Evolutionary conservation across 345 rosid species (phyloP).

Genomic region (Corchorus capsularis): DNA sequence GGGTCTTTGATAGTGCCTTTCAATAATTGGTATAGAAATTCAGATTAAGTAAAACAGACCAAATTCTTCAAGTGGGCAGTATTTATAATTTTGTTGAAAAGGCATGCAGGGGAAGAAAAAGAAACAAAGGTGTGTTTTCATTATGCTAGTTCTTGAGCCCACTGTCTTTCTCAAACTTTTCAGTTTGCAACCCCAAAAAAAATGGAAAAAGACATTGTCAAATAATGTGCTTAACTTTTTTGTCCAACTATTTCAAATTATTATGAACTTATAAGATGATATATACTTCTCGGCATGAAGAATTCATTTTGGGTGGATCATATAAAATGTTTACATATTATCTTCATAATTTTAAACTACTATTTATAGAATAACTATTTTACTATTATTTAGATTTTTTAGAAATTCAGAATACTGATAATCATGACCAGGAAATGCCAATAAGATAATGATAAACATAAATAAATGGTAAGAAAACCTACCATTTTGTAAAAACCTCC

Average conservation of each 20-base stretch:
- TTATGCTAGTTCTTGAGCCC: neutral
- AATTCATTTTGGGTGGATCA: neutral
- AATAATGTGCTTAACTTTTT: conserved; percentile 5
- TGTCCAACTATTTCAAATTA: neutral
- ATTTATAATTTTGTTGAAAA: neutral
- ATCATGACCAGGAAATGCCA: too few species aligned
- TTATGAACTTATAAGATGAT: neutral
- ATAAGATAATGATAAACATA: neutral
- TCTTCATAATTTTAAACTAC: too few species aligned
- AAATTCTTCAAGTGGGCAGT: neutral
- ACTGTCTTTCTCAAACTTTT: neutral
- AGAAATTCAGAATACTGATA: too few species aligned
- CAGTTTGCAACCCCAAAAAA: neutral
- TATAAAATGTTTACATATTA: too few species aligned
- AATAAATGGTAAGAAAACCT: neutral
- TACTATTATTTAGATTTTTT: too few species aligned
- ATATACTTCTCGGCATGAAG: neutral
- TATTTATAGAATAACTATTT: too few species aligned
- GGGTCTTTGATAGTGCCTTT: neutral
- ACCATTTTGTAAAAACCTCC: neutral
- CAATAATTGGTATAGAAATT: neutral
- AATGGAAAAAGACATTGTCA: neutral
- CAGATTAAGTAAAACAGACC: neutral
- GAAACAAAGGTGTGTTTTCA: neutral
- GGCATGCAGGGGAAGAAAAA: too few species aligned